Evolutionary conservation across 2,329 filamentous ascomycete species (phyloP), one percentile per base, ranked within the genome.

Genomic region (Teratosphaeria pseudoeucalypti): DNA sequence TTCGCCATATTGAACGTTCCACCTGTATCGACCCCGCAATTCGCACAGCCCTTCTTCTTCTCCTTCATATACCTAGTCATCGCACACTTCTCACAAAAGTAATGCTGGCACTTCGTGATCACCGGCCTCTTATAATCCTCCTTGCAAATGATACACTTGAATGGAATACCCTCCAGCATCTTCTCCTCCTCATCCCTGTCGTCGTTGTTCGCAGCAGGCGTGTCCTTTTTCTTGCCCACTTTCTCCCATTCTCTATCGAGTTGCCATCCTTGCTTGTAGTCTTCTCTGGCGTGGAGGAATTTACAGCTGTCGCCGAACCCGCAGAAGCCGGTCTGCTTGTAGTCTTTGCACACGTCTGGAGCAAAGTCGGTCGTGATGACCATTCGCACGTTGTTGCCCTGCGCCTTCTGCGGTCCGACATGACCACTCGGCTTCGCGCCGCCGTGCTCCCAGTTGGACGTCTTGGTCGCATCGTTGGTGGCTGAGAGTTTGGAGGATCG

Each of bases 311-410:
- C 89, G 32, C 88, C 87, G 64, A 86, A 88, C 1, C 85, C 85
- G 66, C 83, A 87, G 70, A 85, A 87, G 0, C 87, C 87, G 0
- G 86, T 94, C 68, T 89, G 82, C 66, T 92, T 92, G 74, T 90
- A 94, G 71, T 97, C 94, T 73, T 97, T 97, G 76, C 94, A 99
- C 0, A 95, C 89, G 65, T 97, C 92, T 0, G 92, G 90, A 0
- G 89, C 87, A 71, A 90, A 97, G 71, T 99, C 94, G 34, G 85
- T 95, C 6, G 92, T 82, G 0, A 92, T 97, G 64, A 95, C 87
- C 1, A 89, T 95, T 57, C 94, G 85, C 59, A 99, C 86, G 68
- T 97, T 97, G 1, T 89, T 89, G n/a, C 43, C 43, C 0, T 92
- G 82, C 1, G 89, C 88, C 74, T 96, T 96, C 62, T 95, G 82